These are phyloP conservation scores for Kwoniella botswanensis DNA, from an alignment of 768 basidiomycete species.

Conservation along the genomic window DNA sequence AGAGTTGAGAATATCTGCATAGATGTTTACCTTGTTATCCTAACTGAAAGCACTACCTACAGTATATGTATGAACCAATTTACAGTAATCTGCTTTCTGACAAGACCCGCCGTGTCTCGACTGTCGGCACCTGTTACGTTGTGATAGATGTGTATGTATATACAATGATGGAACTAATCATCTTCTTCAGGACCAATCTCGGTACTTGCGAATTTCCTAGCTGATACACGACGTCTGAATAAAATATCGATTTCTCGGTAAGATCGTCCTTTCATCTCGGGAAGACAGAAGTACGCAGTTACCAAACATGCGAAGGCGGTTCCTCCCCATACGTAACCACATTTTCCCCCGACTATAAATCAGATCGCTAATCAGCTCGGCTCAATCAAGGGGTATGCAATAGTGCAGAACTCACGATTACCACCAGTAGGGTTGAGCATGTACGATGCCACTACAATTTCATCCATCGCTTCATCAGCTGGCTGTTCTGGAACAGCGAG, in stretches of 20 bases:
- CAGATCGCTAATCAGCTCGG: not conserved
- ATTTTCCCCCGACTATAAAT: slow-evolving; percentile 42
- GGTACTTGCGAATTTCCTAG: slow-evolving; percentile 48
- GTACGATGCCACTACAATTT: slow-evolving; percentile 36
- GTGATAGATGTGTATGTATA: not conserved
- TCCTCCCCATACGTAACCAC: slow-evolving; percentile 49
- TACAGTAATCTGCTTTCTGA: too few relatives aligned
- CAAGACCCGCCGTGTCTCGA: too few relatives aligned
- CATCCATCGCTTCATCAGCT: not conserved
- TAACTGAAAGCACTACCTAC: too few relatives aligned
- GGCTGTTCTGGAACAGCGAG: not conserved
- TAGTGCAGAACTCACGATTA: slow-evolving; percentile 24
- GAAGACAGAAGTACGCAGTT: slow-evolving; percentile 51
- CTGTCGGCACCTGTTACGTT: too few relatives aligned
- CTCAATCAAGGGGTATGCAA: not conserved
- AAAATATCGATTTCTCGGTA: slow-evolving; percentile 58
- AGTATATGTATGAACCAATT: too few relatives aligned
- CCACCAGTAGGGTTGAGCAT: slow-evolving; percentile 51
- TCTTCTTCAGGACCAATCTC: slow-evolving; percentile 43
- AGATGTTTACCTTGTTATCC: too few relatives aligned
- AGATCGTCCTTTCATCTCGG: slow-evolving; percentile 54
- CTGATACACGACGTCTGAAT: slow-evolving; percentile 49
- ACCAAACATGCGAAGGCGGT: slow-evolving; percentile 33
- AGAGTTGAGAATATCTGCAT: too few relatives aligned
- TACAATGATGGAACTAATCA: slow-evolving; percentile 24